Conservation (phyloP, 257 asterid genomes). For the Nicotiana noctiflora region DNA sequence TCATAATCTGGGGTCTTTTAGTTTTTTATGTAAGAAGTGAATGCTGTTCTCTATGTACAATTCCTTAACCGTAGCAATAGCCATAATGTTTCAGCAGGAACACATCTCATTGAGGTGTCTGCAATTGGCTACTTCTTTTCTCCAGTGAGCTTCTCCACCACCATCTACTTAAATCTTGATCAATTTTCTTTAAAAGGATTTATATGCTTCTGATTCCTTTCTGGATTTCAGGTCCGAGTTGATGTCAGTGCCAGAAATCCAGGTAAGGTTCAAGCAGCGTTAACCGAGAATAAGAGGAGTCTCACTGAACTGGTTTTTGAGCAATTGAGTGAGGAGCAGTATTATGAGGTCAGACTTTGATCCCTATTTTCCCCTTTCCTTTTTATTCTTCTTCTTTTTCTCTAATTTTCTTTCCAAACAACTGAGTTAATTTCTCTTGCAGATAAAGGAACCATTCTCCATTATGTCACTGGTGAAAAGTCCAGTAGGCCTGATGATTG, state of each 20-base stretch:
- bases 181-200: conserved; percentile 1
- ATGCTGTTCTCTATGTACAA: no score
- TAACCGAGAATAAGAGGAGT: conserved; percentile 83
- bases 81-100: no score
- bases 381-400: neutral
- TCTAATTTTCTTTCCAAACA: neutral
- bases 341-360: conserved; percentile 58
- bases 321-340: conserved; percentile 84
- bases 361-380: neutral
- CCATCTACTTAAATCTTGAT: neutral
- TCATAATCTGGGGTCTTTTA: no score
- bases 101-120: neutral
- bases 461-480: conserved; percentile 70
- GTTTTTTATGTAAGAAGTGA: no score
- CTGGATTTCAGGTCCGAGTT: conserved; percentile 58
- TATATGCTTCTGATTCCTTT: neutral
- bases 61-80: no score
- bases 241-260: conserved; percentile 95
- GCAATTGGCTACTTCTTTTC: conserved; percentile 90
- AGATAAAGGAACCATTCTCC: conserved; percentile 83
- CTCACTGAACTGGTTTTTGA: conserved; percentile 79
- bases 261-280: conserved; percentile 93
- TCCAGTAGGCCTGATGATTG: conserved; percentile 95
- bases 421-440: conserved; percentile 17
- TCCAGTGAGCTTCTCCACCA: conserved; percentile 52